Evolutionary conservation across 1,284 basidiomycete genomes (phyloP).

Genomic region (Malassezia nana): DNA sequence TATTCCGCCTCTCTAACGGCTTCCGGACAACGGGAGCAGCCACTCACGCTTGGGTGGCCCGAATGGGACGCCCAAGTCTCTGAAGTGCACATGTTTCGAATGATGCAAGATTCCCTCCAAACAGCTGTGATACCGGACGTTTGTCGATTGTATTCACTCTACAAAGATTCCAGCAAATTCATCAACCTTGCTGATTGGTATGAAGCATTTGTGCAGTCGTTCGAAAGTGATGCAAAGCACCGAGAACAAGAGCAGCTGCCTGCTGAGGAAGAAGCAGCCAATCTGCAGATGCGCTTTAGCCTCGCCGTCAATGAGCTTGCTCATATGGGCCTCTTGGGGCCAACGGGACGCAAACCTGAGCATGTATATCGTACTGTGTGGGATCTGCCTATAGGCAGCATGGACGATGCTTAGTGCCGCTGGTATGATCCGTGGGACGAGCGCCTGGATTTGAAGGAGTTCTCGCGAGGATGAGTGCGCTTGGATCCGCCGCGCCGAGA

Average conservation of each 20-base stretch:
- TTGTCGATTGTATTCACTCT: slow-evolving; percentile 29
- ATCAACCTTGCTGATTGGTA: slow-evolving; percentile 44
- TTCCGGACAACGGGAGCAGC: slow-evolving; percentile 3
- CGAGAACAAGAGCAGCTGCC: slow-evolving; percentile 3
- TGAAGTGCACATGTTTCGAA: slow-evolving; percentile 9
- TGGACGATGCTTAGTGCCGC: not conserved
- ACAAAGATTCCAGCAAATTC: slow-evolving; percentile 35
- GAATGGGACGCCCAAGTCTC: not conserved
- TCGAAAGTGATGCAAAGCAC: slow-evolving; percentile 14
- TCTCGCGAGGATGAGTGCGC: not conserved
- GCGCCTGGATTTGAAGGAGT: not conserved
- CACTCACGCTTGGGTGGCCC: not conserved
- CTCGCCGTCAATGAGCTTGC: slow-evolving; percentile 38
- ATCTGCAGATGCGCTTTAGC: slow-evolving; percentile 31
- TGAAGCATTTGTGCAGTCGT: slow-evolving; percentile 32
- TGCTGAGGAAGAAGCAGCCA: not conserved
- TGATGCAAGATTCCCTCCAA: not conserved
- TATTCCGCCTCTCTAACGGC: not conserved
- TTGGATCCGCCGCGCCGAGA: not conserved
- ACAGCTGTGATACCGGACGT: slow-evolving; percentile 27
- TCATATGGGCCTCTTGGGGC: slow-evolving; percentile 34
- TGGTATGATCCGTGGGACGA: not conserved
- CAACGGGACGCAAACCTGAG: slow-evolving; percentile 32
- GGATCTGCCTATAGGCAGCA: slow-evolving; percentile 23
- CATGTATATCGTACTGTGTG: slow-evolving; percentile 38